Evolutionary conservation across 2,329 filamentous ascomycete species (phyloP).

Genomic region (Ophiosphaerella korrae): DNA sequence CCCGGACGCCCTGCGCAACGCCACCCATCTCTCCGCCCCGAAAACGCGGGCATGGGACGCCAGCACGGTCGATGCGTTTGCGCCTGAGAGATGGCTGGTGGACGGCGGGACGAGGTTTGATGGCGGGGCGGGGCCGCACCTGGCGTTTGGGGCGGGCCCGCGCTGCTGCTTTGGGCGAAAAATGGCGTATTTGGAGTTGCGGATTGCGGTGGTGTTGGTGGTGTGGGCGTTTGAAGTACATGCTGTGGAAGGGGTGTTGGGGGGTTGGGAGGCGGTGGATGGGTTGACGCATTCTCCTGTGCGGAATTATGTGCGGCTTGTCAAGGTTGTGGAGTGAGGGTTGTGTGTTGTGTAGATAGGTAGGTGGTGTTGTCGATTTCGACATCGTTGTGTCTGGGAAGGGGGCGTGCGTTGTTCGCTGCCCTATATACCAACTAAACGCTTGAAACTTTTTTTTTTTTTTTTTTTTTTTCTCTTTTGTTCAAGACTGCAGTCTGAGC

Average conservation of each 20-base stretch:
- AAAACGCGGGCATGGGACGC: slow-evolving; percentile 27
- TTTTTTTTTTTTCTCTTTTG: no score
- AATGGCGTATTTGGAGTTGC: slow-evolving; percentile 35
- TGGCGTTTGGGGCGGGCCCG: slow-evolving; percentile 32
- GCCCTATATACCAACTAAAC: no score
- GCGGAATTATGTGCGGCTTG: slow-evolving; percentile 28
- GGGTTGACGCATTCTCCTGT: slow-evolving; percentile 34
- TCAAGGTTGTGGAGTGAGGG: not conserved
- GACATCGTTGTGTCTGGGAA: no score
- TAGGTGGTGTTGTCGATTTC: no score
- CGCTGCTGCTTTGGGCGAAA: slow-evolving; percentile 33
- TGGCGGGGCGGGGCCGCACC: slow-evolving; percentile 23
- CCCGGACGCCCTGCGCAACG: slow-evolving; percentile 36
- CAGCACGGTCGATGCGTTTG: slow-evolving; percentile 39
- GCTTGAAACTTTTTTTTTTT: no score
- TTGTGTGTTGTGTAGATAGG: no score
- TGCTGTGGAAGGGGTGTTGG: slow-evolving; percentile 22
- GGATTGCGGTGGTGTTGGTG: slow-evolving; percentile 30
- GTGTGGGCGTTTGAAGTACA: slow-evolving; percentile 38
- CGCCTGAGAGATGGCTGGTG: slow-evolving; percentile 50
- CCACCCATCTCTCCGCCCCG: slow-evolving; percentile 32
- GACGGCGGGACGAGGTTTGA: slow-evolving; percentile 19
- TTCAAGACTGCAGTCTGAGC: no score
- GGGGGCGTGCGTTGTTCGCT: no score
- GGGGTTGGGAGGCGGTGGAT: slow-evolving; percentile 26